Evolutionary conservation across 306 rosid genomes (phyloP), one percentile per base, ranked within the genome.

Genomic region (Biancaea sappan): DNA sequence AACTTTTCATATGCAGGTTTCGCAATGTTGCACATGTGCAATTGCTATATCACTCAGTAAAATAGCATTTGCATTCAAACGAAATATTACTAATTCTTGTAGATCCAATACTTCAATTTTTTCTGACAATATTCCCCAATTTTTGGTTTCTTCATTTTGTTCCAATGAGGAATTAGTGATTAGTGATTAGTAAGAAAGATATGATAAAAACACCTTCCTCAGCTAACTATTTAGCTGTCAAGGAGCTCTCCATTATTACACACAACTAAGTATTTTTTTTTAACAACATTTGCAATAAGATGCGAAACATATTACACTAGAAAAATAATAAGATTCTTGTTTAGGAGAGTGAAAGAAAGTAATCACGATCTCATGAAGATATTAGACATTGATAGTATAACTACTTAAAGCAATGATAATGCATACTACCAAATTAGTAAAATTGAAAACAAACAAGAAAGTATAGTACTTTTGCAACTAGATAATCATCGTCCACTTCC

Each of bases 1-100:
- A 54, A 21, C 34, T 54, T 5, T 16, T 8, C n/a, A n/a, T n/a
- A n/a, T n/a, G n/a, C n/a, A n/a, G n/a, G n/a, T n/a, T n/a, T n/a
- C n/a, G n/a, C n/a, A n/a, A n/a, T 68, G 29, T 10, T 29, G 47
- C 54, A 25, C 8, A 44, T 31, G 59, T 54, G 48, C 75, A 22
- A 35, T 50, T 57, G 56, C n/a, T 50, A n/a, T n/a, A 77, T 56
- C 60, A 56, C 43, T 34, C 74, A n/a, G 61, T 60, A 13, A 2
- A 43, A 1, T 25, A 19, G 28, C 57, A 51, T 28, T 51, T 18
- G 43, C 9, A 37, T 35, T 35, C 64, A 12, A 65, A 64, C 38
- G 28, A 52, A 75, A 75, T 22, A 51, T 64, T 22, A 64, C 41
- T 32, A 5, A 59, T 48, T 73, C 38, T 47, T 59, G 43, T 44